These are phyloP conservation scores for Camelina sativa DNA, from an alignment of 345 rosid species.

Conservation along the genomic window DNA sequence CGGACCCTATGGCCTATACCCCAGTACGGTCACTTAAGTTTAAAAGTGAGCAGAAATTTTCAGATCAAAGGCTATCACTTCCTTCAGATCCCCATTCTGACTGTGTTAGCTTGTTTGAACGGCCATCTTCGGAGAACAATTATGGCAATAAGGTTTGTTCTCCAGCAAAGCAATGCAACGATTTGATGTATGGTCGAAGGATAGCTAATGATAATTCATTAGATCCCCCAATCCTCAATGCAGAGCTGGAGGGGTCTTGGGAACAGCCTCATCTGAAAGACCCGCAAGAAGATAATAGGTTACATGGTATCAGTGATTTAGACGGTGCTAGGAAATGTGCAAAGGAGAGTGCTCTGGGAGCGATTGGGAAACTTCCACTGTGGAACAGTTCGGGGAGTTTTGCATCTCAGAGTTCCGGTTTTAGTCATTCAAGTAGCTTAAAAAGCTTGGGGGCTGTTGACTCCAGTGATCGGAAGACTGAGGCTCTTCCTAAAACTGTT, in stretches of 20 bases:
- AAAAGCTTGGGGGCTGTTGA: conserved; percentile 76
- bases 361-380: conserved; percentile 67
- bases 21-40: conserved; percentile 31
- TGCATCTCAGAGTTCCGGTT: conserved; percentile 83
- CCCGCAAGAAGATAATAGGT: conserved; percentile 54
- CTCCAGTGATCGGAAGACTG: conserved; percentile 63
- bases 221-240: conserved; percentile 34
- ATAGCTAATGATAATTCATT: conserved; percentile 37
- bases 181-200: conserved; percentile 35
- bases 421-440: conserved; percentile 84
- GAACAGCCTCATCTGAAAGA: conserved; percentile 52
- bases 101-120: conserved; percentile 37
- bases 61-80: conserved; percentile 40
- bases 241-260: conserved; percentile 36
- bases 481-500: conserved; percentile 51
- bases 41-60: conserved; percentile 36
- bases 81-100: conserved; percentile 37
- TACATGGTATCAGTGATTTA: conserved; percentile 50
- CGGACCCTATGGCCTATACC: conserved; percentile 25
- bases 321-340: conserved; percentile 55
- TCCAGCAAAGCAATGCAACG: conserved; percentile 41
- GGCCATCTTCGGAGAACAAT: conserved; percentile 37
- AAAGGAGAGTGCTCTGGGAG: conserved; percentile 55
- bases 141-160: conserved; percentile 36
- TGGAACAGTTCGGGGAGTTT: conserved; percentile 83